Conservation (phyloP, 495 filamentous ascomycete genomes). For the Talaromyces adpressus region DNA sequence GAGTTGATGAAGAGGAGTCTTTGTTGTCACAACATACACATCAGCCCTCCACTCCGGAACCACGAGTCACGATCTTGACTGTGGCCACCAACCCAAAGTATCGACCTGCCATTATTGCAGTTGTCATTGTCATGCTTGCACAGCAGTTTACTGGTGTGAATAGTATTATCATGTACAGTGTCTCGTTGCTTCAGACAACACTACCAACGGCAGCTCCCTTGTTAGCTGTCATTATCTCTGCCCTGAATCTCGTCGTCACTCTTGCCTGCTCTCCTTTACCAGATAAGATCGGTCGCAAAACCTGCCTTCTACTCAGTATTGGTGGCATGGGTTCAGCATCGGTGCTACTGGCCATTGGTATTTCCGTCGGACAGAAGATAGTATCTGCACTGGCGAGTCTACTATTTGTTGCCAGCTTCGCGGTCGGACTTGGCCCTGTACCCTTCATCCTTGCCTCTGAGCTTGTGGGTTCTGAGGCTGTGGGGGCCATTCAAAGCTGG, state of each 20-base stretch:
- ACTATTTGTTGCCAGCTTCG: constrained; percentile 82
- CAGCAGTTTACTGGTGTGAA: constrained; percentile 94
- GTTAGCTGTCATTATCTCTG: constrained; percentile 77
- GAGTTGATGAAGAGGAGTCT: constrained; percentile 38
- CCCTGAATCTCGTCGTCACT: constrained; percentile 79
- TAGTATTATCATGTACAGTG: constrained; percentile 96
- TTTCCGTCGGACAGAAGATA: constrained; percentile 58
- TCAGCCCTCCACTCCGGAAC: constrained; percentile 18
- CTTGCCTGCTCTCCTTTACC: constrained; percentile 72
- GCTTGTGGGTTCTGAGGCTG: constrained; percentile 79
- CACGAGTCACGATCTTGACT: constrained; percentile 57
- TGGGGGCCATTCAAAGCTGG: constrained; percentile 81
- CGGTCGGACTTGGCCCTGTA: constrained; percentile 84
- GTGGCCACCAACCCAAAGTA: constrained; percentile 58
- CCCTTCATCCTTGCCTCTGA: constrained; percentile 91
- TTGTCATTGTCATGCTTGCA: constrained; percentile 83
- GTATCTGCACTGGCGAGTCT: constrained; percentile 75
- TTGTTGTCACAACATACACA: constrained; percentile 33
- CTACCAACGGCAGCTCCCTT: constrained; percentile 69
- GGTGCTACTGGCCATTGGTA: constrained; percentile 66
- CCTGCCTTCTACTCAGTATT: constrained; percentile 73
- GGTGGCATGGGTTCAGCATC: constrained; percentile 74
- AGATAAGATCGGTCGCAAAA: constrained; percentile 79
- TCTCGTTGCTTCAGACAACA: constrained; percentile 71
- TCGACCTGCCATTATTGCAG: constrained; percentile 73